These are phyloP conservation scores for Venturia asperata DNA, from an alignment of 2,329 filamentous ascomycete species.

Conservation along the genomic window DNA sequence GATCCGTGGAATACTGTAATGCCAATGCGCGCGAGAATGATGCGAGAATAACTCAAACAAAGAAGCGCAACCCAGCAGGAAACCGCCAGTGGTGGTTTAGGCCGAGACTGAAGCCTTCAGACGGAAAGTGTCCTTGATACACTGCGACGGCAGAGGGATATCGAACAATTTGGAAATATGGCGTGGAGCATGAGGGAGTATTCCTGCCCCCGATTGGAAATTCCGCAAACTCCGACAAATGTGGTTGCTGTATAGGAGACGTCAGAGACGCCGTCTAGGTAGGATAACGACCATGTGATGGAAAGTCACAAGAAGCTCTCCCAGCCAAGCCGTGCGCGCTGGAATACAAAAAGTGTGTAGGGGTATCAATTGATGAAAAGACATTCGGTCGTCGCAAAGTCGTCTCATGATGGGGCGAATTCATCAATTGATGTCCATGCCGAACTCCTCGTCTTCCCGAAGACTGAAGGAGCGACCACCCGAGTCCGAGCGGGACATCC, in stretches of 20 bases:
- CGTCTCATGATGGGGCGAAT: neutral
- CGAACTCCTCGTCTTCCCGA: constrained; percentile 86
- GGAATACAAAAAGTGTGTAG: constrained; percentile 5
- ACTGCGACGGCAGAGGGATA: neutral
- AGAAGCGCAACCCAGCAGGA: neutral
- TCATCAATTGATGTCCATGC: constrained; percentile 53
- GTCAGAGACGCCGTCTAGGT: constrained; percentile 4
- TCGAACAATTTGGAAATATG: neutral
- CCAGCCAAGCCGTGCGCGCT: neutral
- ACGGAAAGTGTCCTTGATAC: neutral
- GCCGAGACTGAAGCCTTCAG: constrained; percentile 1
- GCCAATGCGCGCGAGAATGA: neutral
- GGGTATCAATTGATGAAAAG: constrained; percentile 18
- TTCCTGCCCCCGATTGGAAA: neutral
- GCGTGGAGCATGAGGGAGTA: neutral
- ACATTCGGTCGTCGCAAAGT: constrained; percentile 2
- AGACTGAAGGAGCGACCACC: constrained; percentile 54
- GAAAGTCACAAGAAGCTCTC: neutral
- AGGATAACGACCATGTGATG: constrained; percentile 1
- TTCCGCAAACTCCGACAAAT: constrained; percentile 13
- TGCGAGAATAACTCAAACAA: neutral
- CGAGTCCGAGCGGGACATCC: constrained; percentile 5
- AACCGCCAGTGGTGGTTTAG: neutral
- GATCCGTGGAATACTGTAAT: neutral
- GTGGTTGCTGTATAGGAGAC: neutral